Conservation (phyloP, 1,139 yeast species). For the Diutina pseudorugosa region DNA sequence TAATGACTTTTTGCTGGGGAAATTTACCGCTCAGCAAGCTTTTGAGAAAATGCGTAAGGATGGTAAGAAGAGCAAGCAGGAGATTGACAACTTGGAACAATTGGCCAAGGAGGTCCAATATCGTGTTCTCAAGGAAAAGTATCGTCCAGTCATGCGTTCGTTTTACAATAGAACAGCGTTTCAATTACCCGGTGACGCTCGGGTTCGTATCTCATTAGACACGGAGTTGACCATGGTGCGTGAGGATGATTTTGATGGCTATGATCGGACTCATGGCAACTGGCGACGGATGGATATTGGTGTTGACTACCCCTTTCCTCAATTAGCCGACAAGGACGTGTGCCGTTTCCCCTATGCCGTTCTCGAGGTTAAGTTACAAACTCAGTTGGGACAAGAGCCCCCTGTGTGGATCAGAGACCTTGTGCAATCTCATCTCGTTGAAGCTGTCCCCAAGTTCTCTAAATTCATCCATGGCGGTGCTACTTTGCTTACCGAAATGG, state of each 20-base stretch:
- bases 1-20: slow-evolving; percentile 72
- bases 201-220: slow-evolving; percentile 94
- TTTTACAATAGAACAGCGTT: slow-evolving; percentile 97
- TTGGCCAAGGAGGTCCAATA: slow-evolving; percentile 90
- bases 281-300: slow-evolving; percentile 99
- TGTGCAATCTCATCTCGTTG: slow-evolving; percentile 84
- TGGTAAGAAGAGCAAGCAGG: slow-evolving; percentile 77
- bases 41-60: slow-evolving; percentile 89
- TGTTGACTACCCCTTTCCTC: slow-evolving; percentile 87
- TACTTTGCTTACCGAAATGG: slow-evolving; percentile 68
- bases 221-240: slow-evolving; percentile 93
- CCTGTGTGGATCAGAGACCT: slow-evolving; percentile 94
- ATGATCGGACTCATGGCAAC: slow-evolving; percentile 78
- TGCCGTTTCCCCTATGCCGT: slow-evolving; percentile 97
- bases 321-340: slow-evolving; percentile 71
- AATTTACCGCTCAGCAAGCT: slow-evolving; percentile 75
- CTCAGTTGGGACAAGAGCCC: slow-evolving; percentile 97
- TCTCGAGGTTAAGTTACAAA: slow-evolving; percentile 89
- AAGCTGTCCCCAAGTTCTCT: slow-evolving; percentile 95
- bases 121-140: slow-evolving; percentile 66
- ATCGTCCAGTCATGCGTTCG: slow-evolving; percentile 90
- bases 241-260: slow-evolving; percentile 92
- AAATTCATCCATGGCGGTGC: slow-evolving; percentile 96
- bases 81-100: slow-evolving; percentile 84
- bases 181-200: slow-evolving; percentile 97